Base-by-base conservation (phyloP, 768 basidiomycete genomes). In the Candolleomyces aberdarensis region DNA sequence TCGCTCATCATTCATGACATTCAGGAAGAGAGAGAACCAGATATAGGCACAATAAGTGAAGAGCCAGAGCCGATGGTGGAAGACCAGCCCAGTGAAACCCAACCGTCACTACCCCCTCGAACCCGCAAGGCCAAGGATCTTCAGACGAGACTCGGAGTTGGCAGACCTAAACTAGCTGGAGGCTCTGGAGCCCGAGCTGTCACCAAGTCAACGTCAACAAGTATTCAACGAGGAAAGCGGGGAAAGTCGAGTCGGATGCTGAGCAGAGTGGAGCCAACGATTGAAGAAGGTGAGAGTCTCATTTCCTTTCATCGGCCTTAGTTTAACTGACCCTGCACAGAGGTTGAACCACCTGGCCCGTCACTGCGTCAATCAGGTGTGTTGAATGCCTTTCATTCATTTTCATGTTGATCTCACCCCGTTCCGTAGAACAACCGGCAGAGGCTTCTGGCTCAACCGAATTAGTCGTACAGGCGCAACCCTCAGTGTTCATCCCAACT, bases 91-190 rank as follows among this genome's bases (percentile, higher is more conserved):
- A 63, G 61, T 15, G 40, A 64, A 20, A 62, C 64, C 50, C 59
- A 54, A 58, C 65, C 71, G 39, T 67, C 72, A 62, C 72, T 67
- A 32, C 69, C 74, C 11, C 62, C 69, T 11, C 82, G 88, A 11
- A 83, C 84, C 32, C 80, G 88, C 59, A 90, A 89, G 67, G 86
- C 89, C 13, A 90, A 86, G 70, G 88, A 90, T 55, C 79, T 83
- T 4, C 91, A 91, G 71, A 82, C 80, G 46, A 78, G 77, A 63
- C 78, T 92, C 17, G 91, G 91, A 55, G 84, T 91, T 14, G 91
- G 91, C 2, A 80, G 86, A 65, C 91, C 91, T 9, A 77, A 78
- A 8, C 76, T 78, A 17, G 87, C 82, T 36, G 90, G 89, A 29
- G 89, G 89, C 26, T 72, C 75, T 17, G 89, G 90, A 17, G 80